A percentile compares a stretch with the other conserved stretches of the same genome.
Conservation (phyloP, 192 early-diverging fungal species). For the Pilobolus umbonatus region DNA sequence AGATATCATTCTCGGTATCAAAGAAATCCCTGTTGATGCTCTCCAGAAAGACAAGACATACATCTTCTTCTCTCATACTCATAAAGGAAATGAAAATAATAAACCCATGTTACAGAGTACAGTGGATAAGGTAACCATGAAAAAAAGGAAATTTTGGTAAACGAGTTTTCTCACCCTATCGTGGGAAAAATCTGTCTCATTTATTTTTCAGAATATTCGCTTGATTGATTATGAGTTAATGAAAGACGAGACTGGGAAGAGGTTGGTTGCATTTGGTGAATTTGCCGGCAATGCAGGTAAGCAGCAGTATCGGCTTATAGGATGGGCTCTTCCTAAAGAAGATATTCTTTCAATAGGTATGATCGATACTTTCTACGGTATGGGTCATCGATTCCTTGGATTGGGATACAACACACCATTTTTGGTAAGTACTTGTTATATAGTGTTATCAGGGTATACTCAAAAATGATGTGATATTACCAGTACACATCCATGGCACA, state of each 20-base stretch:
- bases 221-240: slow-evolving; percentile 97
- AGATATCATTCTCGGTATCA: slow-evolving; percentile 93
- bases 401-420: slow-evolving; percentile 94
- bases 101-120: slow-evolving; percentile 85
- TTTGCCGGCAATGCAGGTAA: slow-evolving; percentile 92
- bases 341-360: slow-evolving; percentile 42
- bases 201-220: slow-evolving; percentile 64
- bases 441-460: background rate
- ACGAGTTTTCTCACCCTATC: slow-evolving; percentile 2
- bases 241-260: slow-evolving; percentile 65
- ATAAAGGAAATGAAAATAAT: slow-evolving; percentile 95
- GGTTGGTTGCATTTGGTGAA: slow-evolving; percentile 88
- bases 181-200: background rate
- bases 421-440: slow-evolving; percentile 45
- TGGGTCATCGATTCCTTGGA: slow-evolving; percentile 87
- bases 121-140: slow-evolving; percentile 72
- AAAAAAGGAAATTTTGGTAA: background rate
- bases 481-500: slow-evolving; percentile 73
- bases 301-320: no score
- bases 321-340: no score
- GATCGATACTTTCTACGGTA: slow-evolving; percentile 87
- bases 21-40: slow-evolving; percentile 85
- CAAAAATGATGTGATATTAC: background rate
- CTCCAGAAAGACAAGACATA: slow-evolving; percentile 89
- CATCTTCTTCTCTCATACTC: slow-evolving; percentile 94